phyloP scores from a whole-genome alignment of 768 basidiomycete species.

The Pisolithus microcarpus region DNA sequence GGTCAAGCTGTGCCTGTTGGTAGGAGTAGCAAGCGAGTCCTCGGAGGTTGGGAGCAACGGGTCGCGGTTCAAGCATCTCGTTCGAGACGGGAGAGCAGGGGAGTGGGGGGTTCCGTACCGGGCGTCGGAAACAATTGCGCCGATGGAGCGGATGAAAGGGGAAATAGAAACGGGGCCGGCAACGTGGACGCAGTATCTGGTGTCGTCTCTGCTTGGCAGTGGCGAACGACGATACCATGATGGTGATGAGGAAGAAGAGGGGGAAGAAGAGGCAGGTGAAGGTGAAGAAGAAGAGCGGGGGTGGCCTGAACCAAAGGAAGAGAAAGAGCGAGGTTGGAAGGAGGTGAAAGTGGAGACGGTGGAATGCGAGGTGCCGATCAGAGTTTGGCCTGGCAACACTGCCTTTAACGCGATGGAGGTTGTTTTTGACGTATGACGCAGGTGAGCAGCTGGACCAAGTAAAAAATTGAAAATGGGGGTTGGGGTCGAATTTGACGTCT shows the following conservation, averaged over 20 bases:
- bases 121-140: constrained; percentile 51
- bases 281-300: constrained; percentile 9
- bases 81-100: constrained; percentile 51
- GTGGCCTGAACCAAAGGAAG: constrained; percentile 40
- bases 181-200: constrained; percentile 36
- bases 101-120: constrained; percentile 70
- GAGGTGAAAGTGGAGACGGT: constrained; percentile 77
- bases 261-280: constrained; percentile 19
- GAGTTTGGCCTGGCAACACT: constrained; percentile 85
- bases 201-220: constrained; percentile 32
- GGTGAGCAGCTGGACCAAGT: too few relatives aligned
- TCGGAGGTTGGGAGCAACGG: constrained; percentile 43
- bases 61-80: constrained; percentile 46
- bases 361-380: constrained; percentile 89
- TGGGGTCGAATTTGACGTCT: too few relatives aligned
- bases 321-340: constrained; percentile 55
- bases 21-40: constrained; percentile 53
- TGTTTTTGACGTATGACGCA: constrained; percentile 59
- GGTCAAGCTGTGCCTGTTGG: constrained; percentile 78
- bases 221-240: constrained; percentile 52
- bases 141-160: constrained; percentile 40
- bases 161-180: constrained; percentile 6
- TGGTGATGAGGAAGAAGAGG: constrained; percentile 41
- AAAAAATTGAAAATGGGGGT: too few relatives aligned
- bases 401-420: constrained; percentile 75